phyloP scores from a whole-genome alignment of 305 asterid genomes.

The Nicotiana rustica region DNA sequence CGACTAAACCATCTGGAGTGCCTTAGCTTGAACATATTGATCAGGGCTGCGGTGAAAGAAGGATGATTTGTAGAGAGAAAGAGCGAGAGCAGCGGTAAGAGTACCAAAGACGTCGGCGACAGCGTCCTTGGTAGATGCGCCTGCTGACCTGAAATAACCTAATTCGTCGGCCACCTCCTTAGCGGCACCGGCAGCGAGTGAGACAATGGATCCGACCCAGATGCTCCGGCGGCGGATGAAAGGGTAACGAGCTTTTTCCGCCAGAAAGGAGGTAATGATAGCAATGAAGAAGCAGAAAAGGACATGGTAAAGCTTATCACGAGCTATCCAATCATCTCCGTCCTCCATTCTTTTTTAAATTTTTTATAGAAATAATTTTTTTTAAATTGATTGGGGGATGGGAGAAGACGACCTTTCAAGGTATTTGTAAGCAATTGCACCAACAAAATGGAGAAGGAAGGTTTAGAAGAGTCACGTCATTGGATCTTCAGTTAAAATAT shows the following conservation, averaged over 20 bases:
- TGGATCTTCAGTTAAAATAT: background rate
- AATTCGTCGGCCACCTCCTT: constrained; percentile 88
- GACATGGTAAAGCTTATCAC: constrained; percentile 73
- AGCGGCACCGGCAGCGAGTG: constrained; percentile 75
- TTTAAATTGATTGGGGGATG: background rate
- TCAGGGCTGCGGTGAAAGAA: constrained; percentile 44
- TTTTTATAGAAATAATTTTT: too few species aligned
- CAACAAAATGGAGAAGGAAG: background rate
- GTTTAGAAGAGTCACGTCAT: background rate
- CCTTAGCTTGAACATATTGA: constrained; percentile 38
- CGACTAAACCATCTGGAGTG: constrained; percentile 63
- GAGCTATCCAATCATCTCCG: constrained; percentile 86
- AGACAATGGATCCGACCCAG: constrained; percentile 74
- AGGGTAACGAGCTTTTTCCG: constrained; percentile 54
- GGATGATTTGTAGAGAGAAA: constrained; percentile 43
- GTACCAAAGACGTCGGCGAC: constrained; percentile 72
- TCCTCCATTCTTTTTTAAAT: constrained; percentile 53
- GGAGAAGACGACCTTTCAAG: background rate
- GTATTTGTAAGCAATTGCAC: background rate
- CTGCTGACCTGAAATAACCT: constrained; percentile 82
- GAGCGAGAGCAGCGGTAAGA: constrained; percentile 57
- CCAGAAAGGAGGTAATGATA: constrained; percentile 53
- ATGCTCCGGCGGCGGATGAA: constrained; percentile 71
- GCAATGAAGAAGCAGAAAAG: constrained; percentile 78
- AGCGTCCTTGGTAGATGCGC: constrained; percentile 82